These are phyloP conservation scores for Starmera caribaea DNA, from an alignment of 805 yeast species.

Conservation along the genomic window DNA sequence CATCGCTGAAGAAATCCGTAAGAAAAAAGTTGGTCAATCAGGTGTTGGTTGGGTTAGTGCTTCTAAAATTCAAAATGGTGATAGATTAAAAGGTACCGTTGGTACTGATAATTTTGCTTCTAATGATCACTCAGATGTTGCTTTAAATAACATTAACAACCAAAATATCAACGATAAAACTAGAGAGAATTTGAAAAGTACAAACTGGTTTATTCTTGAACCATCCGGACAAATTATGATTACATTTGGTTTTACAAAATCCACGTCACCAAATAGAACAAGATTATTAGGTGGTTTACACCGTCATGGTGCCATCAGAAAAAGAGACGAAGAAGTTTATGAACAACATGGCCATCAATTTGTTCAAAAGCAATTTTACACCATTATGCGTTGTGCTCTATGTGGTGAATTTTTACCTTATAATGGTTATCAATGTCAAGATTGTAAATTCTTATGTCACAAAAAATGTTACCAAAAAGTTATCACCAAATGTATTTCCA, in stretches of 20 bases:
- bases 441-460: conserved; percentile 72
- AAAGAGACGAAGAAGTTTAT: conserved; percentile 77
- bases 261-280: conserved; percentile 37
- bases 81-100: conserved; percentile 10
- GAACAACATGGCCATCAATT: conserved; percentile 97
- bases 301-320: conserved; percentile 97
- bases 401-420: conserved; percentile 93
- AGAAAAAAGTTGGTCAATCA: conserved; percentile 73
- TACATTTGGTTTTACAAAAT: conserved; percentile 71
- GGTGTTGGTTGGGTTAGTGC: conserved; percentile 90
- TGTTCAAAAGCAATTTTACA: conserved; percentile 90
- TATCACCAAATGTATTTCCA: conserved; percentile 76
- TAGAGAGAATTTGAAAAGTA: conserved; percentile 34
- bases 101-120: conserved; percentile 15
- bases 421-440: conserved; percentile 81
- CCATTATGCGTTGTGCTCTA: conserved; percentile 93
- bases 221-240: conserved; percentile 88
- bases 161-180: conserved; percentile 3
- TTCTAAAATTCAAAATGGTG: conserved; percentile 31
- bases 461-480: conserved; percentile 74
- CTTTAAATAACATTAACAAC: neutral
- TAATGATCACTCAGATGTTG: conserved; percentile 2
- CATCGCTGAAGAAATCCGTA: conserved; percentile 89
- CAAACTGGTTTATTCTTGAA: conserved; percentile 84
- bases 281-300: conserved; percentile 54